A percentile compares a stretch with the other conserved stretches of the same genome.
Evolutionary conservation across 805 yeast species (phyloP).

Genomic region (Candida tibetensis): DNA sequence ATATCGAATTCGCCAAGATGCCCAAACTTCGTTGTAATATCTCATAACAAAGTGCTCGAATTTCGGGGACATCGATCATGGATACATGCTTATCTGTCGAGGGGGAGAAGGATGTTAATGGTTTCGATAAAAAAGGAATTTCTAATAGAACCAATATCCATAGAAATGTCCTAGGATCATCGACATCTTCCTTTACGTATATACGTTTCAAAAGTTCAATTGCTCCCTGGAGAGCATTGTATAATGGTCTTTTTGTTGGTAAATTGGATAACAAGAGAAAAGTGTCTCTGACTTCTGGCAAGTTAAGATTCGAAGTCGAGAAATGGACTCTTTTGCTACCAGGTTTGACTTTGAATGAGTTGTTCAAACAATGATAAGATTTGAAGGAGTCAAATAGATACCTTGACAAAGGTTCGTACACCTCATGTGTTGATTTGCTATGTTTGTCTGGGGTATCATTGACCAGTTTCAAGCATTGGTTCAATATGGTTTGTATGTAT

Average conservation of each 20-base stretch:
- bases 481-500: conserved; percentile 31
- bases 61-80: conserved; percentile 48
- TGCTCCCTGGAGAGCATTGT: conserved; percentile 51
- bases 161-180: conserved; percentile 42
- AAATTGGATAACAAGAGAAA: conserved; percentile 47
- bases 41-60: conserved; percentile 61
- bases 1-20: conserved; percentile 51
- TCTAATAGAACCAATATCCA: conserved; percentile 70
- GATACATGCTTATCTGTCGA: conserved; percentile 10
- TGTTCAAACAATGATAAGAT: conserved; percentile 46
- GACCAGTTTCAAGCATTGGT: conserved; percentile 25
- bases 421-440: conserved; percentile 25
- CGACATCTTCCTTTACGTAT: conserved; percentile 36
- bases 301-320: conserved; percentile 50
- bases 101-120: conserved; percentile 35
- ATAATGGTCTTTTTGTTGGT: conserved; percentile 62
- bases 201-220: conserved; percentile 49
- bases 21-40: conserved; percentile 70
- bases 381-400: conserved; percentile 48
- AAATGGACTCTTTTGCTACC: conserved; percentile 32
- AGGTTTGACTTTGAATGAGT: conserved; percentile 47
- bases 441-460: conserved; percentile 11
- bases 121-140: conserved; percentile 57
- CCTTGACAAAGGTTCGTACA: conserved; percentile 50
- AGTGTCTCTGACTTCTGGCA: conserved; percentile 42